phyloP scores from a whole-genome alignment of 306 rosid genomes.

The Pachyrhizus erosus region DNA sequence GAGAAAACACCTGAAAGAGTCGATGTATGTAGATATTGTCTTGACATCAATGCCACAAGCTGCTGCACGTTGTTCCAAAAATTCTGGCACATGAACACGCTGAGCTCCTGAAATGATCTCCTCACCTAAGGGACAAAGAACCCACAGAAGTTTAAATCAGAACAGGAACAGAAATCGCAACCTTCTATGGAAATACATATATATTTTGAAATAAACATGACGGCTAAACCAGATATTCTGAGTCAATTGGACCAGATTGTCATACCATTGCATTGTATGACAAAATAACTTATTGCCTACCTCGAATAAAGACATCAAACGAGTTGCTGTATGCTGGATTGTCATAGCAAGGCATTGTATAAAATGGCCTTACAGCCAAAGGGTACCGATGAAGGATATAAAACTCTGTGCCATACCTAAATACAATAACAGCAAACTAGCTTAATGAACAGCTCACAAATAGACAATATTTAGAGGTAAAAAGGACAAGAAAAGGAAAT shows the following conservation, averaged over 20 bases:
- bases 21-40: constrained; percentile 79
- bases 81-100: constrained; percentile 82
- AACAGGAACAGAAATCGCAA: not conserved
- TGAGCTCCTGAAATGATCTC: constrained; percentile 98
- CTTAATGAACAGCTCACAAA: constrained; percentile 1
- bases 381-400: constrained; percentile 93
- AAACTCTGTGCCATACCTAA: constrained; percentile 92
- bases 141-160: constrained; percentile 36
- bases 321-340: constrained; percentile 82
- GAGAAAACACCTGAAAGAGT: constrained; percentile 79
- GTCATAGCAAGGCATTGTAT: constrained; percentile 95
- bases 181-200: not conserved
- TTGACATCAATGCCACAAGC: constrained; percentile 80
- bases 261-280: not conserved
- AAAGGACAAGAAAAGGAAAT: constrained; percentile 27
- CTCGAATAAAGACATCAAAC: constrained; percentile 95
- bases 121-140: constrained; percentile 66
- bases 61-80: constrained; percentile 76
- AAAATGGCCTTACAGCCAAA: constrained; percentile 87
- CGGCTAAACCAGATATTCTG: not conserved
- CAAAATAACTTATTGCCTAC: constrained; percentile 49
- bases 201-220: not conserved
- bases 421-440: constrained; percentile 7
- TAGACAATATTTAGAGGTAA: not conserved
- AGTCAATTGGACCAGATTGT: not conserved